Percentiles rank a stretch among this genome's conserved stretches.
phyloP scores from a whole-genome alignment of 345 rosid genomes.

The Salix brachista region DNA sequence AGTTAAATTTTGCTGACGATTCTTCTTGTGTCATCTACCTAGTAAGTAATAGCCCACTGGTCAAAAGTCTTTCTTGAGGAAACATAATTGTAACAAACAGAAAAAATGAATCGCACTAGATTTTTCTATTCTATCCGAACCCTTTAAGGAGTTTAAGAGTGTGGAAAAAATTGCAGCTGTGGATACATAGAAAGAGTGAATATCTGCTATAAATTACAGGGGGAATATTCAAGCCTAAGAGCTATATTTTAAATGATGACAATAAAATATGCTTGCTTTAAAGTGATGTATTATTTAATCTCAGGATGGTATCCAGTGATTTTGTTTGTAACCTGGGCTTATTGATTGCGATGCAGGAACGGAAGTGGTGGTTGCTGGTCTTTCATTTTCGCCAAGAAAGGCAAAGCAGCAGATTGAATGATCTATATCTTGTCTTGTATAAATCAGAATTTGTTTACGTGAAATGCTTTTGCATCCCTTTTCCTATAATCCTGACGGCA shows the following conservation, averaged over 20 bases:
- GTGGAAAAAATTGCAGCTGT: neutral
- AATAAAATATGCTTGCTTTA: too few species aligned
- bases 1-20: neutral
- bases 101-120: neutral
- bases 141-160: neutral
- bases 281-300: too few species aligned
- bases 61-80: neutral
- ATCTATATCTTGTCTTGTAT: neutral
- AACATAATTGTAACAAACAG: neutral
- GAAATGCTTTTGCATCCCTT: constrained; percentile 3
- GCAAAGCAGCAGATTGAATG: constrained; percentile 12
- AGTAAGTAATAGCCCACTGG: neutral
- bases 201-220: neutral
- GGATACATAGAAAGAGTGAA: neutral
- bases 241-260: too few species aligned
- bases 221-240: neutral
- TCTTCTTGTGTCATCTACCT: neutral
- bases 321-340: neutral
- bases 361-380: constrained; percentile 44
- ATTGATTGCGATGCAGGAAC: constrained; percentile 35
- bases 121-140: neutral
- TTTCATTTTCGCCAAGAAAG: constrained; percentile 31
- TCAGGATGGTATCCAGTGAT: neutral
- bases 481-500: neutral
- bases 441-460: neutral